Conservation (phyloP, 257 asterid genomes). For the Cynanchum wilfordii region DNA sequence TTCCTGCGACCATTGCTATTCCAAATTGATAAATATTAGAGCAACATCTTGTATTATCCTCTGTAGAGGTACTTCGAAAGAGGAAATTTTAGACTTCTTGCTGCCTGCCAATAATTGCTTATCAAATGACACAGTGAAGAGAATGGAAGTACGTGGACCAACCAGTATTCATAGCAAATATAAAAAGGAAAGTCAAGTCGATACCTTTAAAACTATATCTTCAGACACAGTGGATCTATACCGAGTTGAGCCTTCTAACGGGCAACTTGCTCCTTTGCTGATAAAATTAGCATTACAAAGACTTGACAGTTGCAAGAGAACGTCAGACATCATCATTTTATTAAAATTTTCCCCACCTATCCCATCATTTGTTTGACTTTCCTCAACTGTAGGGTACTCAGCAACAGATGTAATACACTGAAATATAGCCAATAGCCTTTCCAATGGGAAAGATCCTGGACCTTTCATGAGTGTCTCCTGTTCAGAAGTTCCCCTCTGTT, state of each 20-base stretch:
- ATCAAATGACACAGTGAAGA: slow-evolving; percentile 16
- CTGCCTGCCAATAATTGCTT: slow-evolving; percentile 52
- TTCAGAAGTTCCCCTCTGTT: slow-evolving; percentile 73
- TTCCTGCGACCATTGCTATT: slow-evolving; percentile 6
- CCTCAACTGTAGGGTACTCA: slow-evolving; percentile 53
- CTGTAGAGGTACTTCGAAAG: slow-evolving; percentile 77
- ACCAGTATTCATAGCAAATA: not conserved
- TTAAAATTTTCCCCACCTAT: slow-evolving; percentile 36
- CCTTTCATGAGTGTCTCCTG: slow-evolving; percentile 85
- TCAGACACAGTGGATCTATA: slow-evolving; percentile 77
- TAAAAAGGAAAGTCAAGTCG: not conserved
- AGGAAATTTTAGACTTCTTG: slow-evolving; percentile 86
- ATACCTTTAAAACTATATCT: slow-evolving; percentile 81
- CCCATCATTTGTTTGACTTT: slow-evolving; percentile 37
- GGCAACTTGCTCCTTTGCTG: slow-evolving; percentile 83
- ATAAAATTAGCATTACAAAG: slow-evolving; percentile 86
- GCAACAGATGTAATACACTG: slow-evolving; percentile 80
- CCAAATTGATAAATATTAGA: not conserved
- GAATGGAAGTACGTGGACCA: slow-evolving; percentile 3
- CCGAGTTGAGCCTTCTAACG: slow-evolving; percentile 84
- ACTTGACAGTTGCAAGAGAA: slow-evolving; percentile 90
- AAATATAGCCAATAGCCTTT: slow-evolving; percentile 81
- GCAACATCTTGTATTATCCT: slow-evolving; percentile 28
- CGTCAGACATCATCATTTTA: slow-evolving; percentile 53
- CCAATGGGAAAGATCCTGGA: slow-evolving; percentile 91